Base-by-base conservation (phyloP, 1,139 yeast genomes). In the Diutina pseudorugosa region DNA sequence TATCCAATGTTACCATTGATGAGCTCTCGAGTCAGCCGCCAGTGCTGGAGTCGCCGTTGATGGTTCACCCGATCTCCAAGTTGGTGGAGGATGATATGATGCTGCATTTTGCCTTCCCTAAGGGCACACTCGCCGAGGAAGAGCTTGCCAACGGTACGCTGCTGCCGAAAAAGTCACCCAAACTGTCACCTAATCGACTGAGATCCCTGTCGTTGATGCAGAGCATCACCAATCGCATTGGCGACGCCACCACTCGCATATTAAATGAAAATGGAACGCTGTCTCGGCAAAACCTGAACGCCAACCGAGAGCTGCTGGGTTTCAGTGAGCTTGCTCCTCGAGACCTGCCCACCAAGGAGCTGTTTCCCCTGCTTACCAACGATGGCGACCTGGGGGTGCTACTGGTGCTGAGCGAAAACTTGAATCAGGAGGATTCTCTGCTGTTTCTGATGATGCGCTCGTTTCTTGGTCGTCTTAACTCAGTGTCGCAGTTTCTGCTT, bases 201-300 rank as follows among this genome's bases (percentile, higher is more conserved):
- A 60, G 77, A 41, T 72, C 77, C 4, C 63, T 71, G 11, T 72
- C 77, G 0, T 55, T 73, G 14, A 61, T 73, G 54, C 72, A 72
- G 54, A 66, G 73, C 9, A 63, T 73, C 11, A 65, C 69, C 49
- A 63, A 57, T 53, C 65, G 61, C 54, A 53, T 71, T 16, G 67
- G 61, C 53, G 76, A 57, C 9, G 27, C 45, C 21, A 42, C 45
- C 27, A 42, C 45, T 19, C 21, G 45, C n/a, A 23, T 43, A 3
- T 18, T 45, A 2, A 16, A 33, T 16, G 49, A 45, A 6, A 25
- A 27, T 11, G 49, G 40, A 1, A 4, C 20, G 2, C 20, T 18
- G 18, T 40, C 42, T n/a, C 30, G 47, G 3, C 30, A 25, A 4
- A 21, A 19, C 11, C 14, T 16, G 14, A 43, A 21, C 33, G n/a